Evolutionary conservation across 2,329 filamentous ascomycete species (phyloP).

Genomic region (Fusarium sp.): DNA sequence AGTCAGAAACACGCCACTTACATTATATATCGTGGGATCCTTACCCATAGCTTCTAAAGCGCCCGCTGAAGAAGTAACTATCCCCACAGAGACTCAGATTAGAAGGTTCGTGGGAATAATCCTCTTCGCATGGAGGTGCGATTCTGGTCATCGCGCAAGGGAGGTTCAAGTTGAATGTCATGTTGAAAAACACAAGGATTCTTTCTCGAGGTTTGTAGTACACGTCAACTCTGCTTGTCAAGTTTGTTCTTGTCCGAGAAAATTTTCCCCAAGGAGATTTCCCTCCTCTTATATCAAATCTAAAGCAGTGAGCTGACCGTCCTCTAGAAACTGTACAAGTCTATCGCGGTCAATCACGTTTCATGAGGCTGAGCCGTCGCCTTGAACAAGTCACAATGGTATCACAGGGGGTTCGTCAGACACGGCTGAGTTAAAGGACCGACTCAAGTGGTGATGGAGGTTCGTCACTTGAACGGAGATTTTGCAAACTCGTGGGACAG

Average conservation of each 20-base stretch:
- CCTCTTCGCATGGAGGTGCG: constrained; percentile 6
- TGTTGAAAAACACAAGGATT: background rate
- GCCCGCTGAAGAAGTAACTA: constrained; percentile 38
- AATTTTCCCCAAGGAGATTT: background rate
- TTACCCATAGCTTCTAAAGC: constrained; percentile 34
- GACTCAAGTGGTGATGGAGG: constrained; percentile 5
- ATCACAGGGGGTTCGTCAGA: constrained; percentile 18
- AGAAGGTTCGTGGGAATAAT: constrained; percentile 23
- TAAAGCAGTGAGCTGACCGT: background rate
- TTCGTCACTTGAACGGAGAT: background rate
- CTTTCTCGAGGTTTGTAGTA: background rate
- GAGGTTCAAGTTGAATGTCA: background rate
- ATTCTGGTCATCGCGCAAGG: background rate
- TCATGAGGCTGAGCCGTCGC: constrained; percentile 12
- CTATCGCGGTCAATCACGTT: constrained; percentile 6
- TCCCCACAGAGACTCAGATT: constrained; percentile 34
- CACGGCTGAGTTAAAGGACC: constrained; percentile 15
- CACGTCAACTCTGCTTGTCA: background rate
- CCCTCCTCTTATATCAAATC: background rate
- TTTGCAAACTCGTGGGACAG: background rate
- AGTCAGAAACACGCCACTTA: background rate
- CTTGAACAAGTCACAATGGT: background rate
- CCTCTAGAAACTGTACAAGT: background rate
- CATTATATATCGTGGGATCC: background rate
- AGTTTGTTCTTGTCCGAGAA: background rate